Conservation (phyloP, 2,329 filamentous ascomycete species). For the Aspergillus oerlinghausenensis region DNA sequence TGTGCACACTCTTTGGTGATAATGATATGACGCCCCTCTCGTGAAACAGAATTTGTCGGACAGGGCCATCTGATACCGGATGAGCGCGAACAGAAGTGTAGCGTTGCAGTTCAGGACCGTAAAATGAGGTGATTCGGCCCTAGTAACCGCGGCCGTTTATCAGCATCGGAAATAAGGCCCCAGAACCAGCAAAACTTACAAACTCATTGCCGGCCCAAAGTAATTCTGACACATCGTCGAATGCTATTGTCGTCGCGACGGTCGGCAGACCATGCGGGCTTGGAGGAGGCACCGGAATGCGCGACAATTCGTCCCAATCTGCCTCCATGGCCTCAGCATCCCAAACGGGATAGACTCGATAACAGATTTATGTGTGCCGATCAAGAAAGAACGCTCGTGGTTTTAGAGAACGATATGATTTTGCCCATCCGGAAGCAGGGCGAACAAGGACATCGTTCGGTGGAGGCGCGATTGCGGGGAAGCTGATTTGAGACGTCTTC, state of each 20-base stretch:
- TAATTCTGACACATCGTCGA: conserved; percentile 84
- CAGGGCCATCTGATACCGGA: conserved; percentile 64
- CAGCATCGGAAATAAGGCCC: conserved; percentile 9
- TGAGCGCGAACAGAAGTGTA: conserved; percentile 91
- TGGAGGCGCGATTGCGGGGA: conserved; percentile 35
- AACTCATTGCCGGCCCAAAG: conserved; percentile 91
- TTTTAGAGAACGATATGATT: conserved; percentile 14
- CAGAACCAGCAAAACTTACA: conserved; percentile 49
- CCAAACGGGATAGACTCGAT: conserved; percentile 12
- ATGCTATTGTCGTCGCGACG: conserved; percentile 73
- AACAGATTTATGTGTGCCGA: background rate
- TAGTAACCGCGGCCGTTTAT: conserved; percentile 36
- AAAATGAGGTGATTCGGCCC: conserved; percentile 87
- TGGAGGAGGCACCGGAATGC: conserved; percentile 74
- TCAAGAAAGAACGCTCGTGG: background rate
- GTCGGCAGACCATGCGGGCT: conserved; percentile 66
- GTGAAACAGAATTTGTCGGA: conserved; percentile 86
- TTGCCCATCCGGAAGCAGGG: conserved; percentile 29
- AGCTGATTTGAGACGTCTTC: conserved; percentile 15
- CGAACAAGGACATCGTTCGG: conserved; percentile 32
- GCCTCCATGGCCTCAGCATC: conserved; percentile 39
- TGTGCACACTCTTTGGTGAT: conserved; percentile 77
- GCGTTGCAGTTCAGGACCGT: conserved; percentile 74
- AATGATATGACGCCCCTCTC: conserved; percentile 87
- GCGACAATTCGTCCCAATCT: conserved; percentile 63